Conservation (phyloP, 768 basidiomycete genomes). For the Mrakia gelida region DNA sequence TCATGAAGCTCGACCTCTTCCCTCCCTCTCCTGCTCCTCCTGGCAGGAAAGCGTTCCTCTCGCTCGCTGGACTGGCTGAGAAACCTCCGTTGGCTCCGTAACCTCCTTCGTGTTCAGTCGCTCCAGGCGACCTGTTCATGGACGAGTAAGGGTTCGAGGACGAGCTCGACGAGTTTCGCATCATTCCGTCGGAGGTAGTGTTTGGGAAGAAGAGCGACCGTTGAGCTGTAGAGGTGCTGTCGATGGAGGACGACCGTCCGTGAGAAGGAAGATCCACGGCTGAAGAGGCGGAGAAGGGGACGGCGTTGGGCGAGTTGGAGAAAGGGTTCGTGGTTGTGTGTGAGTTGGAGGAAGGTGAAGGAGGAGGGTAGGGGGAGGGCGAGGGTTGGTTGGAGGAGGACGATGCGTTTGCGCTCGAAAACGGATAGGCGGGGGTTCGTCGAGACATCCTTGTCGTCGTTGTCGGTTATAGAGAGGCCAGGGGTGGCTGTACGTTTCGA, state of each 20-base stretch:
- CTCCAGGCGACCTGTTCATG: neutral
- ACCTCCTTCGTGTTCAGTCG: neutral
- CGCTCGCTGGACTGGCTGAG: neutral
- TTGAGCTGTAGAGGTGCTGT: neutral
- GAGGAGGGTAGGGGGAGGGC: neutral
- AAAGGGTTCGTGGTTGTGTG: neutral
- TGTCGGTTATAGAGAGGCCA: too few species aligned
- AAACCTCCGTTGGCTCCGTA: neutral
- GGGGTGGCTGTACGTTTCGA: too few species aligned
- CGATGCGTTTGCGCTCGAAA: too few species aligned
- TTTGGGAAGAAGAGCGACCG: neutral
- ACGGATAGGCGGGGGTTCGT: too few species aligned
- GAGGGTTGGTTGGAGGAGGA: conserved; percentile 5
- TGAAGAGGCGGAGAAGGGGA: neutral
- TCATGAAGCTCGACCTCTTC: neutral
- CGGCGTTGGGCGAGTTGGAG: neutral
- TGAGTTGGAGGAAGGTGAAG: neutral
- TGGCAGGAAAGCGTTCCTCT: neutral
- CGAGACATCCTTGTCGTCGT: too few species aligned
- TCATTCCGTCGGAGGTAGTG: neutral
- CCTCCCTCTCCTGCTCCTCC: neutral
- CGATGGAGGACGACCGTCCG: neutral
- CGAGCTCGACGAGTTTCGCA: neutral
- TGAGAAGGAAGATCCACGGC: neutral
- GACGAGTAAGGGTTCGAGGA: neutral